These are phyloP conservation scores for Porodaedalea pini DNA, from an alignment of 1,284 basidiomycete species.

Conservation along the genomic window DNA sequence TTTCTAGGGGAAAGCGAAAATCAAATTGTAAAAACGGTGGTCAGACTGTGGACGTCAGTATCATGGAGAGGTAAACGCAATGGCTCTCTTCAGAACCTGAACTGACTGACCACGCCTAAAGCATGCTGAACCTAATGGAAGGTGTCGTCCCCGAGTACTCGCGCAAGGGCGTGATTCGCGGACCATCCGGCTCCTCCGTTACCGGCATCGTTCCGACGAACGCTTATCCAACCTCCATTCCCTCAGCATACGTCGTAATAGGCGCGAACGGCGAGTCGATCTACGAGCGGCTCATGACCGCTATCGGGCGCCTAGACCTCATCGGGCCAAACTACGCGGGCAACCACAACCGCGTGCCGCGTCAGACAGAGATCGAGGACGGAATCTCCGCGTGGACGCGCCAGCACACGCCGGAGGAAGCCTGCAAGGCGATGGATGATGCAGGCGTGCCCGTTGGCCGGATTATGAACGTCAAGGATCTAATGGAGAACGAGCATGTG, in stretches of 20 bases:
- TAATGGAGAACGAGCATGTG: constrained; percentile 55
- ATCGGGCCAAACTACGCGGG: constrained; percentile 50
- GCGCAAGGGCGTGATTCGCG: constrained; percentile 62
- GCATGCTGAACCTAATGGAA: constrained; percentile 74
- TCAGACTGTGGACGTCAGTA: constrained; percentile 69
- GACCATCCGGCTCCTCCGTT: constrained; percentile 68
- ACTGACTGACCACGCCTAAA: constrained; percentile 25
- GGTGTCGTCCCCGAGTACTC: constrained; percentile 74
- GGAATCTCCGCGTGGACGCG: constrained; percentile 60
- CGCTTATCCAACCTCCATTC: constrained; percentile 51
- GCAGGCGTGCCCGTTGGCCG: constrained; percentile 60
- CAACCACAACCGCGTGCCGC: constrained; percentile 59
- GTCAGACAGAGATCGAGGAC: constrained; percentile 56
- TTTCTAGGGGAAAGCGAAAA: constrained; percentile 44
- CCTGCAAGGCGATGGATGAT: constrained; percentile 38
- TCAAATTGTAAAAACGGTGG: constrained; percentile 40
- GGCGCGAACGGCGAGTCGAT: constrained; percentile 68
- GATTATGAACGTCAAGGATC: constrained; percentile 57
- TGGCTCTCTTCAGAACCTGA: background rate
- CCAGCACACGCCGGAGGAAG: constrained; percentile 42
- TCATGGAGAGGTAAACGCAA: constrained; percentile 55
- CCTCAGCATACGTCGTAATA: constrained; percentile 59
- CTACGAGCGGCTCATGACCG: constrained; percentile 60
- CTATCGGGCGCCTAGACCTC: constrained; percentile 56
- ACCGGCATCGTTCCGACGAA: constrained; percentile 73